Evolutionary conservation across 1,284 basidiomycete species (phyloP), one percentile per base, ranked within the genome.

Genomic region (Sphaerobolus stellatus): DNA sequence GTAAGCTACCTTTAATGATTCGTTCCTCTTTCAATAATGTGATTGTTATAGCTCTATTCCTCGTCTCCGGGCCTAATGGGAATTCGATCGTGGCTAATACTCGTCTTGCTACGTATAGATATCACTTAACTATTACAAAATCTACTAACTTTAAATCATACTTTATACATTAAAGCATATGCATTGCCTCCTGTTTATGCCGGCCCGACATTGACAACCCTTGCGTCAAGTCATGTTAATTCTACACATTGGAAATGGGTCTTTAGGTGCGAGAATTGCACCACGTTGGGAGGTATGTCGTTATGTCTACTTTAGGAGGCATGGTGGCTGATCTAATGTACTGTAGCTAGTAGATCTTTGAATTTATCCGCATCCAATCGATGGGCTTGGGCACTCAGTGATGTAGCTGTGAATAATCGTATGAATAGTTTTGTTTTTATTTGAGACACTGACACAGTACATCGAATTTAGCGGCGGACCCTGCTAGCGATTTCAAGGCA

Each of bases 31-130:
- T n/a, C n/a, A n/a, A n/a, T n/a, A n/a, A n/a, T n/a, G n/a, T n/a
- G n/a, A n/a, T n/a, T n/a, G n/a, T 16, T 6, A 28, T 27, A 52
- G 50, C 50, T 62, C 68, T 83, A 25, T 70, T 84, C 14, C 64
- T 83, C 33, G 77, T 83, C 38, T 79, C 81, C 5, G 85, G 83
- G 83, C 75, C 80, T 3, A 80, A 83, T 60, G 75, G 69, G 16
- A 73, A 75, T 47, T 56, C 68, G 0, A 76, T 86, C 59, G 78
- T 85, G n/a, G 66, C 71, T 48, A 80, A 80, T 2, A 72, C 79
- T 11, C 75, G 82, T 53, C 74, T 69, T 47, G 75, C 82, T 4
- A 77, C 75, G 81, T 83, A 57, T n/a, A 47, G 78, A 73, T 18
- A n/a, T n/a, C n/a, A n/a, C 8, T 28, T 44, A 13, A 45, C 40